Base-by-base conservation (phyloP, 352 stramenopile genomes). In the Lagenidium giganteum region DNA sequence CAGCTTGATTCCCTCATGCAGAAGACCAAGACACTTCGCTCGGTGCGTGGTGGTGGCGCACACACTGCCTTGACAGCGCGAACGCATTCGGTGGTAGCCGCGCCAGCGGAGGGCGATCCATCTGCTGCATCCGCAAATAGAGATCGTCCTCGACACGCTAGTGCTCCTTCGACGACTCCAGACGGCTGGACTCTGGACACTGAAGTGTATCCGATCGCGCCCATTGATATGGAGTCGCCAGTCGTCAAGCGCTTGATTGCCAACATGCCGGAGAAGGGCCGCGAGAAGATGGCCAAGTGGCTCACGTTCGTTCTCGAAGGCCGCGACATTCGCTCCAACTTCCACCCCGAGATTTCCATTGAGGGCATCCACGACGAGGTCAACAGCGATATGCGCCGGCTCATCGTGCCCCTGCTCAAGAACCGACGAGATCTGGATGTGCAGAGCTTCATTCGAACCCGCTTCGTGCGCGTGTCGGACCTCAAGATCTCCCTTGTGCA, bases 171-270 rank as follows among this genome's bases (percentile, higher is more conserved):
- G 7, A 64, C 48, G n/a, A 60, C 58, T 14, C 47, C 53, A 0
- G 65, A 67, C 21, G 57, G 71, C 5, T 88, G 76, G 76, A 45
- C 63, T 5, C n/a, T 83, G 28, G 72, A 88, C 43, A 57, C 76
- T 26, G 76, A 88, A 25, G 57, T 86, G 14, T 84, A 82, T 23
- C 76, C 76, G 7, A 51, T 79, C 29, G 72, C 66, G 2, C 76
- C 72, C 8, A 82, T 88, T 32, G 64, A 84, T 39, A 83, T 88
- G 73, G 76, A 88, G 25, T 88, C 76, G n/a, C 68, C 73, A 6
- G 68, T 88, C 11, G 64, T 86, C 4, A 68, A 88, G 53, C 68
- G 69, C 0, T 47, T 88, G 28, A 79, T 86, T 37, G 54, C 54
- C n/a, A 81, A 50, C 33, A 78, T 88, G 68, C 72, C 72, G 1